Evolutionary conservation across 2,329 filamentous ascomycete species (phyloP), one percentile per base, ranked within the genome.

Genomic region (Neofusicoccum laricinum): DNA sequence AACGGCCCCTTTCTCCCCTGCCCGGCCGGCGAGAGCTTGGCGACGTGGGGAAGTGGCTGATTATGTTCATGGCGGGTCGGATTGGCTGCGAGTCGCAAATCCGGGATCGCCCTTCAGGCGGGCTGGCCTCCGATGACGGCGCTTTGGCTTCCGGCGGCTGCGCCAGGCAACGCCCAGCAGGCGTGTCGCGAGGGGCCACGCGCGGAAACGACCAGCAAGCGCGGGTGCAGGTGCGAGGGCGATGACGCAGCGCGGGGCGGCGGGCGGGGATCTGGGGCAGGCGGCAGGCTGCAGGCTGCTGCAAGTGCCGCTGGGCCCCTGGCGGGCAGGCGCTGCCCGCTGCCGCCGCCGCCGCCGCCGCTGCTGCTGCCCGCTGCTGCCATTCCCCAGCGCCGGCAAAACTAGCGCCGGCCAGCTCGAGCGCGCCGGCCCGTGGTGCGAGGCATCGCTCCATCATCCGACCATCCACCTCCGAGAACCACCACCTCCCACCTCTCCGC

Each of bases 401-500:
- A 46, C 40, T 59, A 57, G 38, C 38, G 53, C 51, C 51, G 51
- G 36, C 41, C 36, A 55, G 8, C 34, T 41, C 25, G 25, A 21
- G 43, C 55, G 55, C 25, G 55, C 55, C 55, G 55, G 55, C 14
- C 55, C 55, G 55, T 59, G n/a, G 21, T 25, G 32, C 25, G 51
- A 34, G 4, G 45, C 45, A 17, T 25, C 45, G 45, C 45, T 45
- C 40, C 53, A 45, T 45, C 53, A 58, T 58, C 53, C 53, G 53
- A 58, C 53, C 53, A 58, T 38, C 53, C 55, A 46, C 15, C 57
- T 25, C 51, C 53, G 53, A 57, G 38, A 15, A 40, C 53, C 36
- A 14, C 53, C 2, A 21, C 43, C 12, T 14, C 32, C 17, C 41
- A 17, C 21, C 57, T 30, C 45, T 30, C 32, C 58, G 48, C 61